Evolutionary conservation across 2,329 filamentous ascomycete genomes (phyloP).

Genomic region (Neofusicoccum laricinum): DNA sequence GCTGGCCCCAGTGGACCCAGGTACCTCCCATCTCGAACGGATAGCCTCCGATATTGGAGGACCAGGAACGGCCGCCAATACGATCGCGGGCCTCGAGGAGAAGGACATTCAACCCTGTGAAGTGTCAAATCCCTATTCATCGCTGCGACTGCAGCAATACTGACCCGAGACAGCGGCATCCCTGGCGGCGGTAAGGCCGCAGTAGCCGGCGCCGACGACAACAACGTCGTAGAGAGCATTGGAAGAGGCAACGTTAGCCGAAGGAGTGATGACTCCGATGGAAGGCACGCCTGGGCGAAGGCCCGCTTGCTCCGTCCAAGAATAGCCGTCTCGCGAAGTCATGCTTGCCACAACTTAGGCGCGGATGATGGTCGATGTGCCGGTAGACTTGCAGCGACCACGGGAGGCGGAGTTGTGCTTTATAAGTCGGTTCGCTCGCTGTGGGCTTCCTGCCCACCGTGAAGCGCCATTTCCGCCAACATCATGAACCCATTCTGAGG

Average conservation of each 20-base stretch:
- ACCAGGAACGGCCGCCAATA: slow-evolving; percentile 45
- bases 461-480: not conserved
- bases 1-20: slow-evolving; percentile 39
- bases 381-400: not conserved
- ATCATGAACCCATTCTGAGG: too few species aligned
- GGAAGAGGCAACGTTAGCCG: slow-evolving; percentile 20
- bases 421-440: not conserved
- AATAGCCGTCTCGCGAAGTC: slow-evolving; percentile 25
- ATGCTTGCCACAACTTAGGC: slow-evolving; percentile 7
- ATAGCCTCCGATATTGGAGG: slow-evolving; percentile 30
- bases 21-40: slow-evolving; percentile 43
- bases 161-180: slow-evolving; percentile 23
- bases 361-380: not conserved
- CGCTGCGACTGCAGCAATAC: slow-evolving; percentile 21
- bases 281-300: slow-evolving; percentile 23
- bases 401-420: not conserved
- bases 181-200: slow-evolving; percentile 26
- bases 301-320: slow-evolving; percentile 22
- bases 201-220: slow-evolving; percentile 27
- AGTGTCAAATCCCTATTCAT: not conserved
- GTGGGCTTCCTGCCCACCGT: not conserved
- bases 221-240: slow-evolving; percentile 23
- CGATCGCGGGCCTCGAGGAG: slow-evolving; percentile 40
- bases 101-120: not conserved
- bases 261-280: slow-evolving; percentile 22